phyloP scores from a whole-genome alignment of 2,329 filamentous ascomycete genomes.

The Trichoderma sp. region DNA sequence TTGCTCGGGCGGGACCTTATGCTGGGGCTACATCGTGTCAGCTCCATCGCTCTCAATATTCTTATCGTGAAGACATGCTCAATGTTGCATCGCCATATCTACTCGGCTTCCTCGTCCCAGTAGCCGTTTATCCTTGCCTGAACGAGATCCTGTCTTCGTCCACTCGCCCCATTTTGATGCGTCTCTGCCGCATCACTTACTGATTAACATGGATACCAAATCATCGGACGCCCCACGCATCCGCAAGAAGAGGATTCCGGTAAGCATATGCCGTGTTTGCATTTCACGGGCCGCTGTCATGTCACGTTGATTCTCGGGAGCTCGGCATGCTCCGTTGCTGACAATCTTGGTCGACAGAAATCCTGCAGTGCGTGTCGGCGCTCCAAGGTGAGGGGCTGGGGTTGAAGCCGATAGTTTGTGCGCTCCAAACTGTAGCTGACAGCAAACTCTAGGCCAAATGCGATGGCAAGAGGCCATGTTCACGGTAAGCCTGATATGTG shows the following conservation, averaged over 20 bases:
- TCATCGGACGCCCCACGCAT: conserved; percentile 13
- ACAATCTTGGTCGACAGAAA: conserved; percentile 30
- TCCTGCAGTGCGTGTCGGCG: conserved; percentile 36
- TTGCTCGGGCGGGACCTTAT: not conserved
- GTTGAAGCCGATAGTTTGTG: not conserved
- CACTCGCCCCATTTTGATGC: not conserved
- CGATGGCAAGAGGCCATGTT: conserved; percentile 35
- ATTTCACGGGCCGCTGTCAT: not conserved
- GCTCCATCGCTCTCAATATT: not conserved
- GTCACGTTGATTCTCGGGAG: conserved; percentile 16
- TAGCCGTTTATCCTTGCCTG: not conserved
- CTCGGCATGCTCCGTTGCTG: conserved; percentile 11
- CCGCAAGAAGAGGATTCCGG: conserved; percentile 33
- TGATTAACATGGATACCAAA: conserved; percentile 1
- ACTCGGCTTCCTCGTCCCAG: not conserved
- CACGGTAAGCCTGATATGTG: conserved; percentile 30
- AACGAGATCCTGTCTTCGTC: conserved; percentile 3
- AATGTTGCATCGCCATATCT: conserved; percentile 24
- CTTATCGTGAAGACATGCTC: conserved; percentile 1
- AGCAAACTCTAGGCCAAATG: conserved; percentile 32
- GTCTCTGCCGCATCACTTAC: not conserved
- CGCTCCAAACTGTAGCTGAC: not conserved
- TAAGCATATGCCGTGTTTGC: conserved; percentile 22
- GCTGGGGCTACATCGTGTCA: not conserved
- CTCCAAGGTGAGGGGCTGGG: conserved; percentile 33